Evolutionary conservation across 2,329 filamentous ascomycete species (phyloP).

Genomic region (Exophiala calicioides): DNA sequence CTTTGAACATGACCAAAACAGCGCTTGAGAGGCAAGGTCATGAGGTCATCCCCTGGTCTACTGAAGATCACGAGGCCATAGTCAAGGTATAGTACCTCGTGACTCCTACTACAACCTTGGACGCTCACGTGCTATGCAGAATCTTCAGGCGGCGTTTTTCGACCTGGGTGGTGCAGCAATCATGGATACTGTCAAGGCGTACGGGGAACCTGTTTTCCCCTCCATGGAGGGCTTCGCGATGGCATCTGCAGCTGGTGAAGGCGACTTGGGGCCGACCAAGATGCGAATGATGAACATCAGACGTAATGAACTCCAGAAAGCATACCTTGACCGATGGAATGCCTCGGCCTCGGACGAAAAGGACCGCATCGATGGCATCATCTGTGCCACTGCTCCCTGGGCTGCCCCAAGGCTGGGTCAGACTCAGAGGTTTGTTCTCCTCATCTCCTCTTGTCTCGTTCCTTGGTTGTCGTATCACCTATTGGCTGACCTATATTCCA

Average conservation of each 20-base stretch:
- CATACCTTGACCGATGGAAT: constrained; percentile 41
- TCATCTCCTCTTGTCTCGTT: too few species aligned
- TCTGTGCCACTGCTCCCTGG: constrained; percentile 37
- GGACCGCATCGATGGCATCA: constrained; percentile 38
- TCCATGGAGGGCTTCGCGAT: constrained; percentile 30
- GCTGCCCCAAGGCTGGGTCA: constrained; percentile 38
- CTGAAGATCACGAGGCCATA: constrained; percentile 37
- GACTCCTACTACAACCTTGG: not conserved
- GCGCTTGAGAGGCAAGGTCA: constrained; percentile 41
- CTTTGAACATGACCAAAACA: constrained; percentile 36
- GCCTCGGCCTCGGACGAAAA: constrained; percentile 35
- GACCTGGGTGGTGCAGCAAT: constrained; percentile 34
- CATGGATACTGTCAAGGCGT: constrained; percentile 30
- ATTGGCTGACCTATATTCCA: too few species aligned
- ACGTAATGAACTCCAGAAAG: constrained; percentile 37
- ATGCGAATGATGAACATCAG: constrained; percentile 35
- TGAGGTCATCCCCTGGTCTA: constrained; percentile 38
- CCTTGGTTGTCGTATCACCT: too few species aligned
- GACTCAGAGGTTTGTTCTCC: constrained; percentile 29
- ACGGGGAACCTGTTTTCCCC: constrained; percentile 33
- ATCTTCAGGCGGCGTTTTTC: constrained; percentile 33
- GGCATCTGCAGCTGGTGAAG: constrained; percentile 27
- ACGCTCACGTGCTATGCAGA: constrained; percentile 25
- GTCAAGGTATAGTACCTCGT: constrained; percentile 16
- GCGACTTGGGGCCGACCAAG: constrained; percentile 33